These are phyloP conservation scores for Limonium bicolor DNA, from an alignment of 148 eudicot species.

Conservation along the genomic window DNA sequence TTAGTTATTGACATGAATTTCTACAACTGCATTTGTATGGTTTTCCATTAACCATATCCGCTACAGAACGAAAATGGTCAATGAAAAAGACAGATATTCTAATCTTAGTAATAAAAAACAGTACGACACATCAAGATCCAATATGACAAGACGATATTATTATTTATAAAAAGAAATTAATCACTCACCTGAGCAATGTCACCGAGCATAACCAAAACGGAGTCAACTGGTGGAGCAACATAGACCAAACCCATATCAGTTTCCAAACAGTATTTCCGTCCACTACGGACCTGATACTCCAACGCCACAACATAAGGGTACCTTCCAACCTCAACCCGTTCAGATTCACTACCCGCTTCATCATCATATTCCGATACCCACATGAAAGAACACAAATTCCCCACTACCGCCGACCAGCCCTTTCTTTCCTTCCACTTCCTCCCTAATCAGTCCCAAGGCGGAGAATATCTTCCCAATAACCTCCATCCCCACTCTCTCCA, in stretches of 20 bases:
- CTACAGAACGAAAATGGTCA: neutral
- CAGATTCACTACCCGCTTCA: slow-evolving; percentile 1
- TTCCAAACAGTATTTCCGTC: slow-evolving; percentile 22
- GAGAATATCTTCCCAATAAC: slow-evolving; percentile 32
- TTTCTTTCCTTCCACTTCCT: slow-evolving; percentile 7
- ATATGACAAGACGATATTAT: neutral
- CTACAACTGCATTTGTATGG: no score
- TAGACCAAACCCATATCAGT: slow-evolving; percentile 53
- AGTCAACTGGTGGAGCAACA: slow-evolving; percentile 40
- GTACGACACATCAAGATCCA: no score
- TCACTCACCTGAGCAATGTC: slow-evolving; percentile 70
- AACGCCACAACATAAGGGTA: slow-evolving; percentile 75
- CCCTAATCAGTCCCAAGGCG: slow-evolving; percentile 19
- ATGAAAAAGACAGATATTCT: slow-evolving; percentile 5
- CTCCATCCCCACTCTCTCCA: slow-evolving; percentile 48
- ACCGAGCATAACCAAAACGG: slow-evolving; percentile 63
- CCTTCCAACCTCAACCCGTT: slow-evolving; percentile 20
- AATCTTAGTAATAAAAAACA: no score
- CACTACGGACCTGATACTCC: slow-evolving; percentile 34
- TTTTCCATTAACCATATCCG: no score
- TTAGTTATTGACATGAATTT: no score
- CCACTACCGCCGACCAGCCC: slow-evolving; percentile 22
- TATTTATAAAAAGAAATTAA: neutral
- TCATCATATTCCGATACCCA: slow-evolving; percentile 37
- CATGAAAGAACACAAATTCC: slow-evolving; percentile 28